phyloP scores from a whole-genome alignment of 495 filamentous ascomycete species.

The Aspergillus cavernicola region DNA sequence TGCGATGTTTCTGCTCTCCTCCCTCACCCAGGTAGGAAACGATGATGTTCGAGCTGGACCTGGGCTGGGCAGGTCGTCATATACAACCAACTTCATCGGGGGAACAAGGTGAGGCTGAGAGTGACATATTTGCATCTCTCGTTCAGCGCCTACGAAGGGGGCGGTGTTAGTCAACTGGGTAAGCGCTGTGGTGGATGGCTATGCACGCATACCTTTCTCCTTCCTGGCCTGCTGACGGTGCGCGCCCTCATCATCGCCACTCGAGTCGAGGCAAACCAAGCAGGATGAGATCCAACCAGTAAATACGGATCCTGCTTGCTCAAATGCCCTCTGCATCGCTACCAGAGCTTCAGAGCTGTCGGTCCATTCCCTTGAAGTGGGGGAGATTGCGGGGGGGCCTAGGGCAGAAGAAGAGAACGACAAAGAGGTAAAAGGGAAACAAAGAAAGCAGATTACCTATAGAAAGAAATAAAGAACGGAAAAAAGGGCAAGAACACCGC shows the following conservation, averaged over 20 bases:
- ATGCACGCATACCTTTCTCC: slow-evolving; percentile 23
- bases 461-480: background rate
- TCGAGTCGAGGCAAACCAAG: slow-evolving; percentile 32
- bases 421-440: slow-evolving; percentile 11
- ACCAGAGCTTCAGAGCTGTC: slow-evolving; percentile 34
- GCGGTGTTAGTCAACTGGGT: slow-evolving; percentile 3
- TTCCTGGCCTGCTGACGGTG: slow-evolving; percentile 21
- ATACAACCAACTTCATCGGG: slow-evolving; percentile 42
- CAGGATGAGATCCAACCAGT: slow-evolving; percentile 44
- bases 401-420: slow-evolving; percentile 6
- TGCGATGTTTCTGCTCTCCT: slow-evolving; percentile 36
- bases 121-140: slow-evolving; percentile 47
- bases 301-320: slow-evolving; percentile 41
- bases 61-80: slow-evolving; percentile 39
- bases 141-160: slow-evolving; percentile 29
- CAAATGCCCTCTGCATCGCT: slow-evolving; percentile 42
- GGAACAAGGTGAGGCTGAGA: slow-evolving; percentile 48
- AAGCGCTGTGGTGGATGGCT: slow-evolving; percentile 2
- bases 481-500: background rate
- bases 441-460: background rate
- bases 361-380: slow-evolving; percentile 28
- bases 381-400: slow-evolving; percentile 3
- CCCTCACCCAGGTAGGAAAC: slow-evolving; percentile 38
- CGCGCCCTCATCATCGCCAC: slow-evolving; percentile 24
- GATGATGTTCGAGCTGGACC: slow-evolving; percentile 27